Percentiles rank a stretch among this genome's conserved stretches.
Evolutionary conservation across 805 yeast genomes (phyloP).

Genomic region (Isabelozyma pseudorhagii): DNA sequence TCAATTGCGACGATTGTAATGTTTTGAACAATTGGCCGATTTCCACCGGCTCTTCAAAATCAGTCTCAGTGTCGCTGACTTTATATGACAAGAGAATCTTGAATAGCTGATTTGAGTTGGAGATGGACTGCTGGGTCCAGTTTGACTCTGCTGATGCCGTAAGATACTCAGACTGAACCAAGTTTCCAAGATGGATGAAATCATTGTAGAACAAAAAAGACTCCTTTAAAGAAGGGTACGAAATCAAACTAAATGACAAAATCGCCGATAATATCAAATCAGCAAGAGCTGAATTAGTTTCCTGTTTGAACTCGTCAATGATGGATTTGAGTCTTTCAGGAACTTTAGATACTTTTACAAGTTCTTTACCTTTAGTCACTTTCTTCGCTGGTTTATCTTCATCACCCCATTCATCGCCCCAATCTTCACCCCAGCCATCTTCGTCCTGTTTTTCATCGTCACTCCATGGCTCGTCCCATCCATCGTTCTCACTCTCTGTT

Average conservation of each 20-base stretch:
- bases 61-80: slow-evolving; percentile 8
- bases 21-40: slow-evolving; percentile 17
- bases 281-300: slow-evolving; percentile 9
- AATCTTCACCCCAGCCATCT: slow-evolving; percentile 24
- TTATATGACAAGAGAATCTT: slow-evolving; percentile 11
- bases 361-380: background rate
- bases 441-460: slow-evolving; percentile 6
- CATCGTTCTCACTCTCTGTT: slow-evolving; percentile 8
- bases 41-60: slow-evolving; percentile 13
- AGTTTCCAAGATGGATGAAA: slow-evolving; percentile 19
- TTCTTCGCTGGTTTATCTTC: slow-evolving; percentile 3
- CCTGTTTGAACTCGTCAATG: slow-evolving; percentile 17
- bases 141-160: slow-evolving; percentile 10
- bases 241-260: slow-evolving; percentile 25
- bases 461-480: slow-evolving; percentile 13
- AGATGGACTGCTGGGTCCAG: slow-evolving; percentile 17
- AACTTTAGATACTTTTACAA: slow-evolving; percentile 16
- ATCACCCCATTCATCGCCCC: slow-evolving; percentile 28
- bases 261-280: slow-evolving; percentile 23
- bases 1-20: slow-evolving; percentile 17
- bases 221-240: slow-evolving; percentile 28
- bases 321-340: slow-evolving; percentile 18
- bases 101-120: slow-evolving; percentile 14
- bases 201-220: slow-evolving; percentile 38
- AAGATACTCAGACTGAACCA: slow-evolving; percentile 10